Percentiles rank a stretch among this genome's conserved stretches.
Evolutionary conservation across 2,329 filamentous ascomycete genomes (phyloP).

Genomic region (Phialophora chinensis): DNA sequence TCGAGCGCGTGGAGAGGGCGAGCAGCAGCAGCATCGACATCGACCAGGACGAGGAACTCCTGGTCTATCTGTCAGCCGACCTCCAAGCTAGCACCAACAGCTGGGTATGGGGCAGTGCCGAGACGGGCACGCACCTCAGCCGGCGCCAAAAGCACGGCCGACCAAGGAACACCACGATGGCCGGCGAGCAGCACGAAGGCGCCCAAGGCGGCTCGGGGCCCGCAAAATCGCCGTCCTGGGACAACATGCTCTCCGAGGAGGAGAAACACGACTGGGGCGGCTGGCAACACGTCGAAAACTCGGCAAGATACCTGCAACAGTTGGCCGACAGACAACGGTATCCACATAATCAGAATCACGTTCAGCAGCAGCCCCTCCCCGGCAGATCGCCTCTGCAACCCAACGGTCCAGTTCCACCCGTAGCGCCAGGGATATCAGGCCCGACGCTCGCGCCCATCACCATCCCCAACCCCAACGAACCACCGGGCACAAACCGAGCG

Average conservation of each 20-base stretch:
- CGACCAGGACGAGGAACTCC: slow-evolving; percentile 80
- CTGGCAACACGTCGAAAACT: slow-evolving; percentile 75
- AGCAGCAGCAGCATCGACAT: slow-evolving; percentile 46
- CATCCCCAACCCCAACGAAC: slow-evolving; percentile 9
- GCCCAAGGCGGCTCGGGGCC: slow-evolving; percentile 28
- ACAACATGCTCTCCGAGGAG: slow-evolving; percentile 56
- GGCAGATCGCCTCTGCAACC: slow-evolving; percentile 36
- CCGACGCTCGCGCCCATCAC: slow-evolving; percentile 35
- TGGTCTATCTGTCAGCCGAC: slow-evolving; percentile 85
- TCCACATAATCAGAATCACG: slow-evolving; percentile 23
- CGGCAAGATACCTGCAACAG: slow-evolving; percentile 62
- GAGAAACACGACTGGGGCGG: slow-evolving; percentile 75
- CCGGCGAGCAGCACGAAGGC: slow-evolving; percentile 27
- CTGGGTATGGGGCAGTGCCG: slow-evolving; percentile 80
- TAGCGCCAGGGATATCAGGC: slow-evolving; percentile 26
- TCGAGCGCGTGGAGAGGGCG: slow-evolving; percentile 59
- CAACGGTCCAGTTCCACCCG: slow-evolving; percentile 31
- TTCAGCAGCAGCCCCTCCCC: slow-evolving; percentile 18
- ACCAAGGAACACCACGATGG: slow-evolving; percentile 24
- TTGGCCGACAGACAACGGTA: slow-evolving; percentile 38
- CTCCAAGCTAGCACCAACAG: slow-evolving; percentile 74
- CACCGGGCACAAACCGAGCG: slow-evolving; percentile 43
- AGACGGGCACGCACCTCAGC: slow-evolving; percentile 47
- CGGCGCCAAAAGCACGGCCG: slow-evolving; percentile 38
- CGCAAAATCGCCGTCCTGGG: slow-evolving; percentile 29